Conservation (phyloP, 352 stramenopile species). For the Pythium chondricola region DNA sequence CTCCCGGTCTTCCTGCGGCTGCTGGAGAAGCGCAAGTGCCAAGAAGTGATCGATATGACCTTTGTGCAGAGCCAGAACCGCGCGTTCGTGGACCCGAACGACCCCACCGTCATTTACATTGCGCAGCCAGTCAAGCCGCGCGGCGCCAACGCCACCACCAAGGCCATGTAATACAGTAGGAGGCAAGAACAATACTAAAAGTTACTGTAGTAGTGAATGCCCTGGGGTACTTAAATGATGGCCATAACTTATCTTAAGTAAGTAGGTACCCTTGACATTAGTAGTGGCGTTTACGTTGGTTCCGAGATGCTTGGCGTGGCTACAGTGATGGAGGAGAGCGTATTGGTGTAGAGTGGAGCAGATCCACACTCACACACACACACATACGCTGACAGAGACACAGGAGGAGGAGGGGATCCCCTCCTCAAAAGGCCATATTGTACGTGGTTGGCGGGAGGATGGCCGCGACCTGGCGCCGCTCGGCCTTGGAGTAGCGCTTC, state of each 20-base stretch:
- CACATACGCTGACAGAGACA: too few species aligned
- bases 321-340: too few species aligned
- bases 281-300: too few species aligned
- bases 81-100: conserved; percentile 83
- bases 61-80: conserved; percentile 81
- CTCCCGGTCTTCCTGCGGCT: conserved; percentile 77
- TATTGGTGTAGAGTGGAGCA: too few species aligned
- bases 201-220: too few species aligned
- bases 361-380: background rate
- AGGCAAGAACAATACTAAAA: background rate
- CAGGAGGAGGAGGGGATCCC: too few species aligned
- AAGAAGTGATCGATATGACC: conserved; percentile 61
- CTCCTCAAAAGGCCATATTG: conserved; percentile 82
- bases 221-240: too few species aligned
- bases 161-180: conserved; percentile 3
- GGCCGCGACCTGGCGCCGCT: conserved; percentile 70
- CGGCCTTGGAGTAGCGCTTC: conserved; percentile 85
- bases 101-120: conserved; percentile 82
- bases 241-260: too few species aligned
- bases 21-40: conserved; percentile 75
- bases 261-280: too few species aligned
- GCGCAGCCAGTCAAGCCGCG: conserved; percentile 47
- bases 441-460: conserved; percentile 67
- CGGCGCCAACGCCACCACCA: conserved; percentile 6
- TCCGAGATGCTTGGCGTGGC: too few species aligned